Percentiles rank a stretch among this genome's conserved stretches.
phyloP scores from a whole-genome alignment of 1,284 basidiomycete genomes.

The Phellopilus nigrolimitatus region DNA sequence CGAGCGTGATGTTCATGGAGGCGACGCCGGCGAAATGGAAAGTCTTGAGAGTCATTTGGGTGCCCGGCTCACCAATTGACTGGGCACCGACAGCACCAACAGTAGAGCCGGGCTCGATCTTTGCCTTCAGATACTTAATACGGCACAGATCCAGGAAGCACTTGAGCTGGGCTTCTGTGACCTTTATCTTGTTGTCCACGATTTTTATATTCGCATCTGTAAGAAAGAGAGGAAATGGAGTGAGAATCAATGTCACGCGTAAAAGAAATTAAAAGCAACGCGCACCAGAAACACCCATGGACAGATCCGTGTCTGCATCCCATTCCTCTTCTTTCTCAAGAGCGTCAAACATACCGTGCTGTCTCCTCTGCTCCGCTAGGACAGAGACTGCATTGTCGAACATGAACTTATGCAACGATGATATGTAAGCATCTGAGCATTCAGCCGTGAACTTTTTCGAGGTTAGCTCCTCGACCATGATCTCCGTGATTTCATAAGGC shows the following conservation, averaged over 20 bases:
- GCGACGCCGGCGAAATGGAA: constrained; percentile 99
- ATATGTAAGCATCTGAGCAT: constrained; percentile 75
- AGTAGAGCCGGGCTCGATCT: constrained; percentile 94
- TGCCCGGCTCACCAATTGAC: constrained; percentile 98
- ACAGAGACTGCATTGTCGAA: constrained; percentile 61
- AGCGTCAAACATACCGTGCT: constrained; percentile 83
- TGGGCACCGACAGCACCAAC: constrained; percentile 99
- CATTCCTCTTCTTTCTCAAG: constrained; percentile 72
- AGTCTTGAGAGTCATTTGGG: constrained; percentile 99
- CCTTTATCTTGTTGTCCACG: constrained; percentile 88
- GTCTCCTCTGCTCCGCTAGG: constrained; percentile 67
- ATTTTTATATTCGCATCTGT: constrained; percentile 61
- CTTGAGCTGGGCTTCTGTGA: constrained; percentile 77
- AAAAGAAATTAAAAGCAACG: constrained; percentile 7
- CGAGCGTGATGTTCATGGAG: constrained; percentile 99
- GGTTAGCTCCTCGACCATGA: constrained; percentile 63
- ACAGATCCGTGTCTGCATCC: constrained; percentile 75
- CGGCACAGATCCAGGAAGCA: constrained; percentile 86
- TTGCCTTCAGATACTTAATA: constrained; percentile 88
- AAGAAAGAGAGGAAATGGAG: too few species aligned
- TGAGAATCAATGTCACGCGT: neutral
- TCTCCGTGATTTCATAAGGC: constrained; percentile 84
- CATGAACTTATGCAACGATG: constrained; percentile 76
- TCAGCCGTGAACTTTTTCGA: constrained; percentile 59
- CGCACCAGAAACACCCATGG: constrained; percentile 69